Evolutionary conservation across 2,329 filamentous ascomycete genomes (phyloP).

Genomic region (Diaporthe longicolla): DNA sequence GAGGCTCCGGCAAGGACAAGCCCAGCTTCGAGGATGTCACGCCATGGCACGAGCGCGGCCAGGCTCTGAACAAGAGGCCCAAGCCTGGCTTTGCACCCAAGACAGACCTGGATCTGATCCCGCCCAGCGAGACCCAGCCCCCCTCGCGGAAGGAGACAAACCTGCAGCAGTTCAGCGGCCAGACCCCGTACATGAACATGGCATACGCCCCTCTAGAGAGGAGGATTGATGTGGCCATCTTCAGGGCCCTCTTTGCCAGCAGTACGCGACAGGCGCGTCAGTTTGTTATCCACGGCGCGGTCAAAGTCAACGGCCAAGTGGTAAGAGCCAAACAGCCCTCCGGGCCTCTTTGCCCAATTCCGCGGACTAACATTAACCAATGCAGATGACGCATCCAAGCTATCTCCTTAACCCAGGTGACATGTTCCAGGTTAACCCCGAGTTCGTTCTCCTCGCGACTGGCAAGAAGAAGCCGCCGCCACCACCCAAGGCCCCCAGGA

Average conservation of each 20-base stretch:
- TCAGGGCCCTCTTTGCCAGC: conserved; percentile 93
- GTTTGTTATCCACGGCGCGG: conserved; percentile 91
- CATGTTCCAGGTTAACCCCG: conserved; percentile 95
- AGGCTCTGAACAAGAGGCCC: conserved; percentile 43
- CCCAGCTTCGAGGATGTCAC: conserved; percentile 38
- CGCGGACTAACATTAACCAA: conserved; percentile 25
- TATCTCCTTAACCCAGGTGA: conserved; percentile 97
- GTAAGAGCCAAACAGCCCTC: conserved; percentile 60
- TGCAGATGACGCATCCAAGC: conserved; percentile 89
- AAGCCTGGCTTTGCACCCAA: conserved; percentile 33
- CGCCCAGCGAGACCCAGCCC: conserved; percentile 36
- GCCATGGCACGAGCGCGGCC: conserved; percentile 44
- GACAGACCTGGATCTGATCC: conserved; percentile 17
- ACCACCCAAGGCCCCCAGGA: conserved; percentile 38
- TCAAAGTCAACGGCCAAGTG: conserved; percentile 97
- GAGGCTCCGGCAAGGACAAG: conserved; percentile 78
- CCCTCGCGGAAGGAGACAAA: conserved; percentile 40
- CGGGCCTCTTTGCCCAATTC: neutral
- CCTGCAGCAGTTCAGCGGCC: conserved; percentile 51
- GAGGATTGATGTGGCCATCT: conserved; percentile 93
- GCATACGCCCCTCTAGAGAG: conserved; percentile 92
- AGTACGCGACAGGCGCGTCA: conserved; percentile 93
- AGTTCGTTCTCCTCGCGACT: conserved; percentile 89
- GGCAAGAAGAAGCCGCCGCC: conserved; percentile 74
- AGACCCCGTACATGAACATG: conserved; percentile 96